These are phyloP conservation scores for Musa itinerans DNA, from an alignment of 176 grass and related monocot genomes.

Conservation along the genomic window DNA sequence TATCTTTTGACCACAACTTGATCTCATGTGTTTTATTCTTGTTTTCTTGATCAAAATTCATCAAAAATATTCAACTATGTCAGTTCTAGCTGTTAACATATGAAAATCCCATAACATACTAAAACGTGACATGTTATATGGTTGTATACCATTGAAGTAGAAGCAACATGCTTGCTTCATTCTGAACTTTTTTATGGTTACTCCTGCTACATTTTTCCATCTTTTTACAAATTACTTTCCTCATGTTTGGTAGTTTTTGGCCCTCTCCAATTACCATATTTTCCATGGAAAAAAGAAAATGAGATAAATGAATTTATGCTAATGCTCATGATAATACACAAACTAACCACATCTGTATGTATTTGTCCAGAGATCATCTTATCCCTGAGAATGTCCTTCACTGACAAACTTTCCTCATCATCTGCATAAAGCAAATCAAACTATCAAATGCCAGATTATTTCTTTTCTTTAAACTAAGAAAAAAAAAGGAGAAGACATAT, in stretches of 20 bases:
- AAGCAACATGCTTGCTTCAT: no score
- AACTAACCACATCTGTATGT: slow-evolving; percentile 25
- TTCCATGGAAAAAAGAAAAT: neutral
- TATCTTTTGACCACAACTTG: no score
- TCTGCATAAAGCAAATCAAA: slow-evolving; percentile 20
- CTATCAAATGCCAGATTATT: neutral
- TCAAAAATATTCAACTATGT: no score
- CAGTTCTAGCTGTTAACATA: no score
- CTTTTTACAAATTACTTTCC: neutral
- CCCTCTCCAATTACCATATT: neutral
- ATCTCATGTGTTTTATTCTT: no score
- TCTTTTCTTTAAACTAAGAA: neutral
- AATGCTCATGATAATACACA: neutral
- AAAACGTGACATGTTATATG: no score
- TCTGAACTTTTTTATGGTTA: neutral
- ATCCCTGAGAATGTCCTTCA: slow-evolving; percentile 10
- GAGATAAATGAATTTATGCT: neutral
- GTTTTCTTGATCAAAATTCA: no score
- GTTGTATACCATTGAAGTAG: no score
- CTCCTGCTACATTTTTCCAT: neutral
- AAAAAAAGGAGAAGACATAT: no score
- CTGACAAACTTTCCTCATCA: slow-evolving; percentile 34
- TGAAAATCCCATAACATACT: no score
- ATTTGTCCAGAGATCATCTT: slow-evolving; percentile 12
- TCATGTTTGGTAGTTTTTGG: neutral